Evolutionary conservation across 139 green algal species (phyloP), one percentile per base, ranked within the genome.

Genomic region (Coelastrella sp.): DNA sequence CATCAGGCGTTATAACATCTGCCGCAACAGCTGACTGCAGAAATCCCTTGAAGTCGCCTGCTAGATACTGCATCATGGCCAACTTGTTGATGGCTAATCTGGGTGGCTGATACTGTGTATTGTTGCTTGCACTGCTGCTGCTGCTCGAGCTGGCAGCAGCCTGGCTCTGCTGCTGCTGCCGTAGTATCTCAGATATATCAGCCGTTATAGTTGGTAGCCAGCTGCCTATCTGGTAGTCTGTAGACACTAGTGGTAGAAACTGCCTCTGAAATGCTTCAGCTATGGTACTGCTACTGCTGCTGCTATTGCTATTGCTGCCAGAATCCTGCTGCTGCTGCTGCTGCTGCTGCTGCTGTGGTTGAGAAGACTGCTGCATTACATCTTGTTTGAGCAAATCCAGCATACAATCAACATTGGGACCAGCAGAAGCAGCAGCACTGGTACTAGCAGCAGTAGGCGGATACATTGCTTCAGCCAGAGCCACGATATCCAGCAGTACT

Each of bases 251-350:
- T 35, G 17, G 6, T 19, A 6, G 51, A 5, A 71, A 23, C 53
- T 37, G 35, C 75, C 51, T 32, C 19, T 40, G 53, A 35, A 82
- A 82, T 0, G 75, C 23, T 15, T 37, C 50, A 13, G 53, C 3
- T 3, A 71, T 34, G 38, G 35, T 74, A 38, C 60, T 84, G 78
- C 38, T 67, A 25, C 40, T 53, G 60, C 37, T 35, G 27, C 9
- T 73, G 77, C n/a, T 4, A 37, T 2, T 40, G 17, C 2, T 66
- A 0, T 5, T 64, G 8, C 6, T 11, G 17, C n/a, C 69, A 27
- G n/a, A 40, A 40, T 38, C 34, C 74, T 67, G 74, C 23, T 81
- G 73, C 48, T 81, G 75, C 53, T 59, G 53, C 75, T 71, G 53
- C 75, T 51, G 40, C 40, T 74, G 60, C 59, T 57, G 59, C 73